Base-by-base conservation (phyloP, 345 rosid genomes). In the Streptanthus diversifolius region DNA sequence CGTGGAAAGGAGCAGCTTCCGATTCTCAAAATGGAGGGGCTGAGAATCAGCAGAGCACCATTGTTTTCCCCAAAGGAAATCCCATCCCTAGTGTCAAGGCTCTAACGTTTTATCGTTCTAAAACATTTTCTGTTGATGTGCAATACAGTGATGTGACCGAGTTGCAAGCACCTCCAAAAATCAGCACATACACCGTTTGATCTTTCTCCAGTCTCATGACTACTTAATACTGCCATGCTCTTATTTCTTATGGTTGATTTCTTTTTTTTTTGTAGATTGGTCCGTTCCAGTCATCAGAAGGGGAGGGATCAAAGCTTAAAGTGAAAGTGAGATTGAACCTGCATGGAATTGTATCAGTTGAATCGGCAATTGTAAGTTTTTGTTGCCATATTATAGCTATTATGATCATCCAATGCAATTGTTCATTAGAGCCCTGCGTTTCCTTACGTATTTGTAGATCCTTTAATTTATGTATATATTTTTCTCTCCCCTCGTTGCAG, bases 31-130 rank as follows among this genome's bases (percentile, higher is more conserved):
- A 82, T 77, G 95, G 80, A 63, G 82, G 79, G 21, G 66, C 78
- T 5, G 99, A 95, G 40, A 87, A 85, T 70, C 89, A 85, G 29
- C 99, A 88, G 76, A 79, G 86, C 68, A 87, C 91, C 27, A 32
- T 88, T 73, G 95, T 95, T 10, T 91, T 95, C 29, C 90, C 93
- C 22, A 89, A 84, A 76, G 99, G 99, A 73, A 95, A 95, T 75
- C 83, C 90, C 0, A 82, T 95, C 33, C 96, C 99, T 14, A 95
- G 97, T 65, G 47, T 88, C 63, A 95, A 95, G 83, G 95, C 93
- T 66, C 68, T 91, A 73, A 89, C 97, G 5, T 91, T 91, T 74
- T 86, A 85, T 72, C 86, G 93, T 65, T 79, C 95, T 12, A 88
- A 85, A 44, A 87, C 96, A 8, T 95, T 95, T 66, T 78, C 83